Evolutionary conservation across 129 eudicot genomes (phyloP).

Genomic region (Escallonia herrerae): DNA sequence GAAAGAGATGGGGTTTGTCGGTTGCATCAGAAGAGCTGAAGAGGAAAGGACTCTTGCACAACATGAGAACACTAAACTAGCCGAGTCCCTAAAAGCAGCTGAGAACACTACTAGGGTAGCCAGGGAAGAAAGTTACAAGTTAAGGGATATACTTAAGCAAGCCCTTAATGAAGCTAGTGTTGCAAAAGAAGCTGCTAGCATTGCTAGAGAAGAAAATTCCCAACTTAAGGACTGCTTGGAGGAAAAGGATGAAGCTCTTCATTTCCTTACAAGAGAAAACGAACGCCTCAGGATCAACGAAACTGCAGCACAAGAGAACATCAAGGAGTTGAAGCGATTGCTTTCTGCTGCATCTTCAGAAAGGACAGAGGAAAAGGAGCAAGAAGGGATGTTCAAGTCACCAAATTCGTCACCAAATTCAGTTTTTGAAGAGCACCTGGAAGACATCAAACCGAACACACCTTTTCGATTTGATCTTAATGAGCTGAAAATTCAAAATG

Average conservation of each 20-base stretch:
- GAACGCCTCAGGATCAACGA: conserved; percentile 70
- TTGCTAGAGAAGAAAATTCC: conserved; percentile 63
- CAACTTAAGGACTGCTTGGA: conserved; percentile 51
- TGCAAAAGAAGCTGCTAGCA: conserved; percentile 74
- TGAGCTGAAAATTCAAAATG: conserved; percentile 28
- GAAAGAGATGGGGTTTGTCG: conserved; percentile 73
- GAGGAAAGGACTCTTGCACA: conserved; percentile 46
- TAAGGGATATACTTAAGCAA: conserved; percentile 69
- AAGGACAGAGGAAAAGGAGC: neutral
- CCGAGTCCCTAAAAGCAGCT: conserved; percentile 36
- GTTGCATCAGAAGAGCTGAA: conserved; percentile 61
- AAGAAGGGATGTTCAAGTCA: conserved; percentile 3
- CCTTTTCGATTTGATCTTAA: conserved; percentile 45
- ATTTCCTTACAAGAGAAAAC: conserved; percentile 50
- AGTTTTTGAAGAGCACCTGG: conserved; percentile 28
- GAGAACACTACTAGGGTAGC: conserved; percentile 36
- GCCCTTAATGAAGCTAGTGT: conserved; percentile 69
- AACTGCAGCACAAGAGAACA: conserved; percentile 60
- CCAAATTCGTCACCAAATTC: conserved; percentile 21
- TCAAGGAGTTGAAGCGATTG: conserved; percentile 58
- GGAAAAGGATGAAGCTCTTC: conserved; percentile 65
- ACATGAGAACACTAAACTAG: conserved; percentile 35
- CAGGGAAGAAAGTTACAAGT: conserved; percentile 57
- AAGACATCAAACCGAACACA: conserved; percentile 19
- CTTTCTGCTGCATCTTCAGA: neutral